phyloP scores from a whole-genome alignment of 441 rosid species.

The Gossypium gossypioides region DNA sequence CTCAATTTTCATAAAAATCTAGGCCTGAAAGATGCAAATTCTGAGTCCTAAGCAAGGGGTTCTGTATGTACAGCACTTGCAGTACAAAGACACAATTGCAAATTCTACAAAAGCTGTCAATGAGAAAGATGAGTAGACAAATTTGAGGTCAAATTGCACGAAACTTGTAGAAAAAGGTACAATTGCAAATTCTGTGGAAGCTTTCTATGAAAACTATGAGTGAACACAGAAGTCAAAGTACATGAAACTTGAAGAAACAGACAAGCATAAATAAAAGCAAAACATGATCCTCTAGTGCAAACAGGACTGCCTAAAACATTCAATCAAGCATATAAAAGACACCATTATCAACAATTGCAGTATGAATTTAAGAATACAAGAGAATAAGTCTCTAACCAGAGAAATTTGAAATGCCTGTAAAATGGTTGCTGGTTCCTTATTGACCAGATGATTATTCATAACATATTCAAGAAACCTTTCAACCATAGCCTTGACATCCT shows the following conservation, averaged over 20 bases:
- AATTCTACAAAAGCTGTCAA: neutral
- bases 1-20: neutral
- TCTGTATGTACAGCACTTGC: neutral
- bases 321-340: neutral
- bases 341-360: neutral
- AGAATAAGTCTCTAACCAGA: slow-evolving; percentile 42
- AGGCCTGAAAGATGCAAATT: neutral
- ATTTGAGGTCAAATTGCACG: neutral
- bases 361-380: neutral
- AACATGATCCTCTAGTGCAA: neutral
- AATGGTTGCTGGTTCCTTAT: slow-evolving; percentile 41
- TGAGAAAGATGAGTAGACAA: neutral
- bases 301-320: neutral
- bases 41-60: neutral
- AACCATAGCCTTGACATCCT: slow-evolving; percentile 44
- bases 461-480: slow-evolving; percentile 63
- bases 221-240: neutral
- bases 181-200: neutral
- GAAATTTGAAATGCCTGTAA: slow-evolving; percentile 88
- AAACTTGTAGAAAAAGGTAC: neutral
- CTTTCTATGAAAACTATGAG: neutral
- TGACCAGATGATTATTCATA: slow-evolving; percentile 56
- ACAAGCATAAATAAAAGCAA: neutral
- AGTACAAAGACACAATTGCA: neutral
- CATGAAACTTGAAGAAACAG: neutral